Conservation (phyloP, 2,329 filamentous ascomycete genomes). For the Alternaria triticina region DNA sequence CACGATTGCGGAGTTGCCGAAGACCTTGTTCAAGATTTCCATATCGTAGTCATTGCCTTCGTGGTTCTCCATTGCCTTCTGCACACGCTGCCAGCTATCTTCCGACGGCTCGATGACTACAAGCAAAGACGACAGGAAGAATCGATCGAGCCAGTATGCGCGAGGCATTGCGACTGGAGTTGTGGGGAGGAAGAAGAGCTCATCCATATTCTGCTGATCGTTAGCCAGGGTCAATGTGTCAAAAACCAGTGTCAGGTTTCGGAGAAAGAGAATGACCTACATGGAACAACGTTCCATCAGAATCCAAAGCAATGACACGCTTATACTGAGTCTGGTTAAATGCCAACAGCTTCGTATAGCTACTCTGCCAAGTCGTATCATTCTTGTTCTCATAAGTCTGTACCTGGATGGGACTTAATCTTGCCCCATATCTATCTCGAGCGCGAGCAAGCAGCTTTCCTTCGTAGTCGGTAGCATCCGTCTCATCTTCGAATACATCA, state of each 20-base stretch:
- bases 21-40: background rate
- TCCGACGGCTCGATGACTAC: conserved; percentile 65
- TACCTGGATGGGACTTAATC: background rate
- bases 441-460: background rate
- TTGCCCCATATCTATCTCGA: no score
- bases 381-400: background rate
- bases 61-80: conserved; percentile 20
- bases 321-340: background rate
- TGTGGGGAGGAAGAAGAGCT: conserved; percentile 68
- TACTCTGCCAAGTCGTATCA: background rate
- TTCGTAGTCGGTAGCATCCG: background rate
- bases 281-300: background rate
- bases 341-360: background rate
- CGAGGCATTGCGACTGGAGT: conserved; percentile 68
- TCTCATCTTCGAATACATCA: background rate
- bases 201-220: conserved; percentile 62
- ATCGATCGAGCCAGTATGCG: conserved; percentile 68
- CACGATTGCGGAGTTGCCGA: background rate
- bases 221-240: no score
- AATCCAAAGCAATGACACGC: background rate
- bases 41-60: conserved; percentile 7
- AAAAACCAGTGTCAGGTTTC: no score
- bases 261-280: no score
- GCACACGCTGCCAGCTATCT: conserved; percentile 52
- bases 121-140: conserved; percentile 61